Evolutionary conservation across 148 eudicot genomes (phyloP), one percentile per base, ranked within the genome.

Genomic region (Fagopyrum esculentum): DNA sequence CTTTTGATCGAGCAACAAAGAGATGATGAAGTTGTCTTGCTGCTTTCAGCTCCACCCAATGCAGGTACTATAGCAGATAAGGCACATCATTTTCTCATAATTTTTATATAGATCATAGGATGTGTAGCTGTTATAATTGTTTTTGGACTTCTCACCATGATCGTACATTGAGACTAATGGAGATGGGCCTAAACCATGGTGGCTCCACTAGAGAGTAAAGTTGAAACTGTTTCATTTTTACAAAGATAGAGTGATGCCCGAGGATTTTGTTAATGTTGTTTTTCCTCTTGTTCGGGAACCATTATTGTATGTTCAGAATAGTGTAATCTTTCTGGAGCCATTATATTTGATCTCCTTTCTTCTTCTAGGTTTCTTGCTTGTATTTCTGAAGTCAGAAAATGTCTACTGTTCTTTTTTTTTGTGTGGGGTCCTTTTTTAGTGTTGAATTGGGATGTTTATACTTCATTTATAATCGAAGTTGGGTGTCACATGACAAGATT

Each of bases 141-240:
- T 26, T 70, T 79, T 16, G 55, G 73, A 9, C 43, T 50, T 45
- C 45, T 43, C 49, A 78, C 74, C 84, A 85, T 91, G 72, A 55
- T 76, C 80, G 64, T 72, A 79, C 74, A 44, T 57, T 57, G 87
- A 72, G 35, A 43, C 29, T 26, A 79, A 77, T 57, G 78, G 84
- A 63, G 85, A 78, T 75, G 73, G 68, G n/a, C n/a, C 82, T 61
- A 76, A 81, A 47, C 83, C 90, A 30, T 94, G 98, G 98, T 91
- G 97, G 97, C 83, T 68, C 71, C 80, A 84, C 81, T 89, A 85
- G 82, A 88, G 82, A 82, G 85, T 94, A 80, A 94, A 91, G 82
- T 64, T 94, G n/a, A n/a, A n/a, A n/a, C n/a, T n/a, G n/a, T n/a
- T n/a, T n/a, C n/a, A n/a, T n/a, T n/a, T n/a, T n/a, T n/a, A n/a